phyloP scores from a whole-genome alignment of 179 eudicot genomes.

The Actinidia chinensis region DNA sequence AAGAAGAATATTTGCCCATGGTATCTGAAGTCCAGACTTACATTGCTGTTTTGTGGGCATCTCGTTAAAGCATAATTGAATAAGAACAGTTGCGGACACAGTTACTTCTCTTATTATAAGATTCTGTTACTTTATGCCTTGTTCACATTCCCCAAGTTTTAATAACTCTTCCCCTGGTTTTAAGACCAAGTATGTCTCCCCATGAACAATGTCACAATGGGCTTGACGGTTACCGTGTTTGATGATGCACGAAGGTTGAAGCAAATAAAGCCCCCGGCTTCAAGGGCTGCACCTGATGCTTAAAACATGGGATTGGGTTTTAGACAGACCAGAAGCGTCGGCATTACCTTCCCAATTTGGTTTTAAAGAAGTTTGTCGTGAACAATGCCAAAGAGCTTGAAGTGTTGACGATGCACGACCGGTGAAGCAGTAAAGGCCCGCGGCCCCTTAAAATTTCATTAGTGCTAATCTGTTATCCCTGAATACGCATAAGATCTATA shows the following conservation, averaged over 20 bases:
- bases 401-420: conserved; percentile 14
- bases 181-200: no score
- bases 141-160: conserved; percentile 27
- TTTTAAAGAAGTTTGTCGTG: conserved; percentile 18
- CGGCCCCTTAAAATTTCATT: no score
- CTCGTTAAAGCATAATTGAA: conserved; percentile 38
- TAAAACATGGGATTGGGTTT: conserved; percentile 17
- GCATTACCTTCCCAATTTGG: conserved; percentile 19
- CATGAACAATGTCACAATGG: no score
- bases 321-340: conserved; percentile 18
- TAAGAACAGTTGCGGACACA: conserved; percentile 52
- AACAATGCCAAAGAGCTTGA: conserved; percentile 19
- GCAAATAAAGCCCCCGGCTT: no score
- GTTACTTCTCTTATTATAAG: conserved; percentile 30
- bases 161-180: no score
- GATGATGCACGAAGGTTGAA: no score
- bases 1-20: conserved; percentile 43
- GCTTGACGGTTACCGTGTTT: no score
- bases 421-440: not conserved
- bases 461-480: no score
- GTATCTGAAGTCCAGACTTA: conserved; percentile 51
- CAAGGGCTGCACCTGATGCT: no score
- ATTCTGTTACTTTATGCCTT: conserved; percentile 53
- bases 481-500: no score
- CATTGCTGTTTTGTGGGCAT: conserved; percentile 36